Conservation (phyloP, 164 flowering plant genomes). For the Magnolia kwangsiensis region DNA sequence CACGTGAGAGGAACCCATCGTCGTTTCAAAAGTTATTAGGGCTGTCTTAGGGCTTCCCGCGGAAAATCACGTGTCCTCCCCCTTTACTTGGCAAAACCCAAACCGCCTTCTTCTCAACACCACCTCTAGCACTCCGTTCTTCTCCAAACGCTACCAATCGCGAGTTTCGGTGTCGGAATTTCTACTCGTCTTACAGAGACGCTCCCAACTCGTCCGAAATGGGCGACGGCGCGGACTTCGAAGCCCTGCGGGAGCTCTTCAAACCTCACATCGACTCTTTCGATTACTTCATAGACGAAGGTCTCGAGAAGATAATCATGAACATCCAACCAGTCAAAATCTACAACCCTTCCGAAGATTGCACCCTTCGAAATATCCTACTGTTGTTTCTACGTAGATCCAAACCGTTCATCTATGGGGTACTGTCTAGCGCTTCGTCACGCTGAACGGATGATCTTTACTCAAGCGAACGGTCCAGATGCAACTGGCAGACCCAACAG, state of each 20-base stretch:
- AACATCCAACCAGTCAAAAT: slow-evolving; percentile 49
- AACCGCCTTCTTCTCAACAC: too few relatives aligned
- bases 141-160: too few relatives aligned
- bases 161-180: too few relatives aligned
- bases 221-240: slow-evolving; percentile 18
- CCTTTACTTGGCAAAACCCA: too few relatives aligned
- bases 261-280: slow-evolving; percentile 78
- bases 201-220: neutral
- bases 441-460: too few relatives aligned
- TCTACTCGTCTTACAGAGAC: too few relatives aligned
- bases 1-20: too few relatives aligned
- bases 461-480: too few relatives aligned
- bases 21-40: too few relatives aligned
- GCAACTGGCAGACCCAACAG: too few relatives aligned
- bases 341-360: slow-evolving; percentile 29
- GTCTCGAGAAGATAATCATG: slow-evolving; percentile 42
- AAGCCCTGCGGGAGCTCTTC: slow-evolving; percentile 49
- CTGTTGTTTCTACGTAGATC: neutral
- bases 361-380: slow-evolving; percentile 74
- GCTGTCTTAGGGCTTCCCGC: slow-evolving; percentile 1
- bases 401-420: neutral
- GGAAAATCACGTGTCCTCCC: neutral
- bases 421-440: neutral
- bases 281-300: slow-evolving; percentile 53
- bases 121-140: too few relatives aligned